Conservation (phyloP, 2,329 filamentous ascomycete species). For the Elsinoe batatas region DNA sequence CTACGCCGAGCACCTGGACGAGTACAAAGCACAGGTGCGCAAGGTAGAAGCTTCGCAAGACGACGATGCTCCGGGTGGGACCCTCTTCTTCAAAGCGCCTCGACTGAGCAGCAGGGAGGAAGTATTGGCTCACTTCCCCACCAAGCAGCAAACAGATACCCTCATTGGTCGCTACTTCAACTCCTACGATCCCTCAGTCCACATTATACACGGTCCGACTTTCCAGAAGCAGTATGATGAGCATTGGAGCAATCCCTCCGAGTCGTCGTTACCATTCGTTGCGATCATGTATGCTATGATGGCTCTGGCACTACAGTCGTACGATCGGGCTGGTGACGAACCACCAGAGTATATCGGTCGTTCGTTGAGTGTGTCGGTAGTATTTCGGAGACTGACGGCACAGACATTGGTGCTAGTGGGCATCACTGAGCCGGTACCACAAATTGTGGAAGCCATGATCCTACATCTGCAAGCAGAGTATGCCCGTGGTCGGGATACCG, state of each 20-base stretch:
- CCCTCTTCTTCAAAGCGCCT: conserved; percentile 66
- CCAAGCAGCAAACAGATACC: conserved; percentile 72
- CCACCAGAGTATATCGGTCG: conserved; percentile 67
- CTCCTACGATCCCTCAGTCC: conserved; percentile 56
- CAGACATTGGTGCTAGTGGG: conserved; percentile 69
- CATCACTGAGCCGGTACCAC: conserved; percentile 63
- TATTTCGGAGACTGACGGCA: conserved; percentile 61
- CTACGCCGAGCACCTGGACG: conserved; percentile 76
- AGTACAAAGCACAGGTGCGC: conserved; percentile 71
- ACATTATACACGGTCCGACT: conserved; percentile 56
- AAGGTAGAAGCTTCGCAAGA: conserved; percentile 60
- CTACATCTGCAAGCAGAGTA: conserved; percentile 70
- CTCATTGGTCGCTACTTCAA: conserved; percentile 87
- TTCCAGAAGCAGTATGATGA: conserved; percentile 64
- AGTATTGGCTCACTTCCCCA: conserved; percentile 67
- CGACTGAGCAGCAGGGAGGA: conserved; percentile 63
- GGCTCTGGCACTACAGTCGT: conserved; percentile 68
- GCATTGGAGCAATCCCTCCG: conserved; percentile 63
- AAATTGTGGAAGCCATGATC: conserved; percentile 69
- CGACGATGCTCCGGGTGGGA: conserved; percentile 53
- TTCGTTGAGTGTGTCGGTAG: conserved; percentile 39
- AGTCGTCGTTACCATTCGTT: conserved; percentile 67
- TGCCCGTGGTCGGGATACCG: conserved; percentile 61
- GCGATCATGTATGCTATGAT: conserved; percentile 68
- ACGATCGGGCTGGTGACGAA: conserved; percentile 69